These are phyloP conservation scores for Gardenia jasminoides DNA, from an alignment of 257 asterid species.

Conservation along the genomic window DNA sequence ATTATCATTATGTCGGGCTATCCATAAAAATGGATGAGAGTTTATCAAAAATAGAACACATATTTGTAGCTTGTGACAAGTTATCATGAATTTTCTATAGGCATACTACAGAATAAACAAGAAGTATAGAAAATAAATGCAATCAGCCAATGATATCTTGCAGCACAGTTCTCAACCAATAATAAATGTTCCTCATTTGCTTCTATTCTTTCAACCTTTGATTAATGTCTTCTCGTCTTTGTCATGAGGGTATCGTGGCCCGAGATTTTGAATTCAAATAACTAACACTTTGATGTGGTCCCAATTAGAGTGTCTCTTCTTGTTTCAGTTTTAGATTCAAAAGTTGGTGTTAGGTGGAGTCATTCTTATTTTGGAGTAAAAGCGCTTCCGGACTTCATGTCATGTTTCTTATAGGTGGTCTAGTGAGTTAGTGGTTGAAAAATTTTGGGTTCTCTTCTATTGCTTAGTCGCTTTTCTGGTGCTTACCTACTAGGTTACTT, in stretches of 20 bases:
- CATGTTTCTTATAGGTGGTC: background rate
- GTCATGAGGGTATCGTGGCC: background rate
- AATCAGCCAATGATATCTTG: background rate
- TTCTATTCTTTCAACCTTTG: background rate
- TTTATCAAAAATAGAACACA: background rate
- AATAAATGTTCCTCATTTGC: background rate
- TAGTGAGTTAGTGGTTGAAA: background rate
- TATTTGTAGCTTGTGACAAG: background rate
- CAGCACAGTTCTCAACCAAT: background rate
- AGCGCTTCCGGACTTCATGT: background rate
- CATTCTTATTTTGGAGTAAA: background rate
- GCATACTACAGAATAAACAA: background rate
- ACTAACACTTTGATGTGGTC: too few relatives aligned
- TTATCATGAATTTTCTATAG: background rate
- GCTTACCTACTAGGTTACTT: background rate
- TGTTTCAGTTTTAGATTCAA: background rate
- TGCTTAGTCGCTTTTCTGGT: background rate
- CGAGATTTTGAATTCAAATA: background rate
- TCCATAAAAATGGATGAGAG: background rate
- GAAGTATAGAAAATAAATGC: background rate
- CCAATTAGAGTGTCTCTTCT: background rate
- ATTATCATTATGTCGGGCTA: background rate
- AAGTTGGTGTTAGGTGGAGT: background rate
- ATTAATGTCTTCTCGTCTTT: background rate
- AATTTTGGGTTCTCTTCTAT: background rate